These are phyloP conservation scores for Hanseniaspora pseudoguilliermondii DNA, from an alignment of 805 yeast species.

Conservation along the genomic window DNA sequence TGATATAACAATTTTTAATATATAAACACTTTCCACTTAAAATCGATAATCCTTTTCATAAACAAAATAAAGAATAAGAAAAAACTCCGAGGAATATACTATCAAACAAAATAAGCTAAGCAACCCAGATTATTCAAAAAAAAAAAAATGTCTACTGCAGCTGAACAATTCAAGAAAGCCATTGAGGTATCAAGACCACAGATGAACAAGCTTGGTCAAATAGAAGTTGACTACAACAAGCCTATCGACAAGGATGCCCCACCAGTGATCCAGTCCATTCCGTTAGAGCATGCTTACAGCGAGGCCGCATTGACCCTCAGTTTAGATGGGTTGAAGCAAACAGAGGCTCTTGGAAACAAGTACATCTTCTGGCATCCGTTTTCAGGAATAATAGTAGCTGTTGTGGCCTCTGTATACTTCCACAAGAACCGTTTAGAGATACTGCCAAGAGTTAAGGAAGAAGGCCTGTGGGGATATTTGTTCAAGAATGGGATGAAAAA, in stretches of 20 bases:
- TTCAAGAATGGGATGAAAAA: conserved; percentile 13
- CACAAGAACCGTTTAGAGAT: conserved; percentile 10
- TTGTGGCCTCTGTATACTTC: conserved; percentile 15
- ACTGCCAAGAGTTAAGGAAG: not conserved
- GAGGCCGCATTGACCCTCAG: conserved; percentile 51
- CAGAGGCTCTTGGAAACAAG: conserved; percentile 37
- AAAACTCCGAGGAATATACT: too few species aligned
- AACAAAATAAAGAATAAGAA: too few species aligned
- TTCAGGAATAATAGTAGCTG: conserved; percentile 13
- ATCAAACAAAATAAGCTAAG: too few species aligned
- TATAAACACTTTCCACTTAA: too few species aligned
- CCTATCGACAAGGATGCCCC: conserved; percentile 44
- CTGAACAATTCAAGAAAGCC: conserved; percentile 3
- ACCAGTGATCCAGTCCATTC: conserved; percentile 38
- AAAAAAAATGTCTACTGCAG: not conserved
- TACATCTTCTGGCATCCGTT: conserved; percentile 36
- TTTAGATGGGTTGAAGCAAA: conserved; percentile 42
- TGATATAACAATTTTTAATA: too few species aligned
- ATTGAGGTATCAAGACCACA: not conserved
- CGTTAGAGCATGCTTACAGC: conserved; percentile 43
- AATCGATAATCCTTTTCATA: too few species aligned
- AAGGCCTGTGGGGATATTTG: conserved; percentile 1
- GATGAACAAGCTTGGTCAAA: conserved; percentile 28
- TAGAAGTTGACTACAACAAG: conserved; percentile 38
- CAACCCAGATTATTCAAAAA: too few species aligned